phyloP scores from a whole-genome alignment of 1,284 basidiomycete genomes.

The Trichosporon ovoides region DNA sequence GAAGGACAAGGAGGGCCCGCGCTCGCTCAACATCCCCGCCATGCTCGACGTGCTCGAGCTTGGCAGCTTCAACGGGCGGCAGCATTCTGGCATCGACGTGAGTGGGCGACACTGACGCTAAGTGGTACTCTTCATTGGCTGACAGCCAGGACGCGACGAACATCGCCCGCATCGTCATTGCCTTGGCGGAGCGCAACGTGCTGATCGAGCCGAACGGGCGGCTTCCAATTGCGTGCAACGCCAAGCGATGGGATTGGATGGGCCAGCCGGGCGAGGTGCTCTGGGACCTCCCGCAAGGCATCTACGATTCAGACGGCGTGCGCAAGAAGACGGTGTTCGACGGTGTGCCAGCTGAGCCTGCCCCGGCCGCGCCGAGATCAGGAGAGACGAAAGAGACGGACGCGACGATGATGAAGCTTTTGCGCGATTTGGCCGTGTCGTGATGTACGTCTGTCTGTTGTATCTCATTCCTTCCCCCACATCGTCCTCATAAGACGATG shows the following conservation, averaged over 20 bases:
- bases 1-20: constrained; percentile 7
- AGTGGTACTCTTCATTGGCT: not conserved
- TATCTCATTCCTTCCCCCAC: not conserved
- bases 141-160: constrained; percentile 71
- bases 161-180: constrained; percentile 68
- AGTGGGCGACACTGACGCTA: constrained; percentile 44
- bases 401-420: not conserved
- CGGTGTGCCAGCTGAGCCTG: not conserved
- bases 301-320: not conserved
- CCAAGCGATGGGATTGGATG: constrained; percentile 45
- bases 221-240: constrained; percentile 56
- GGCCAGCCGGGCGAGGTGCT: constrained; percentile 43
- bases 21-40: constrained; percentile 41
- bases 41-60: constrained; percentile 47
- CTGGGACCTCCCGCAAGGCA: constrained; percentile 25
- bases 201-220: constrained; percentile 65
- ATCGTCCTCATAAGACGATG: not conserved
- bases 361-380: not conserved
- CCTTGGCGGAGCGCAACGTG: constrained; percentile 63
- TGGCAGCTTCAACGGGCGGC: constrained; percentile 64
- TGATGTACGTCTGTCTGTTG: not conserved
- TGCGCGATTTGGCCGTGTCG: not conserved
- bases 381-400: not conserved
- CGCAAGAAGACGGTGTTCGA: not conserved
- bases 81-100: constrained; percentile 83